Conservation (phyloP, 305 asterid species). For the Rubia peregrina region DNA sequence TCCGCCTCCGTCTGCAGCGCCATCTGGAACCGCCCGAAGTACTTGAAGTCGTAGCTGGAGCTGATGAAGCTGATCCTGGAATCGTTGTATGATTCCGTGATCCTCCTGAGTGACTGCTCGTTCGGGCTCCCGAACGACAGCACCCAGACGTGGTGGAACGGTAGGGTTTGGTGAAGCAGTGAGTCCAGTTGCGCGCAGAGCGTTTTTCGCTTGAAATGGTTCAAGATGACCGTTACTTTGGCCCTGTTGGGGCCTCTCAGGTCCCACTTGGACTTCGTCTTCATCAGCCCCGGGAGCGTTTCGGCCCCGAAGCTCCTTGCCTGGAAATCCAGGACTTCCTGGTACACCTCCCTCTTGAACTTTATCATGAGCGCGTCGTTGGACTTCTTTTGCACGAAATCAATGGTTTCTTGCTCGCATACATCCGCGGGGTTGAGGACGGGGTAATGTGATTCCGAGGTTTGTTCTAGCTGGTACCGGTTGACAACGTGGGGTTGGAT, state of each 20-base stretch:
- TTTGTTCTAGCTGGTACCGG: conserved; percentile 41
- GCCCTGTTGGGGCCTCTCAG: conserved; percentile 32
- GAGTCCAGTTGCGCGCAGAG: conserved; percentile 82
- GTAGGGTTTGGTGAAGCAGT: conserved; percentile 62
- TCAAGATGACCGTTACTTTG: conserved; percentile 58
- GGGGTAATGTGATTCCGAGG: conserved; percentile 8
- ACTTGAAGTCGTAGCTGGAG: conserved; percentile 80
- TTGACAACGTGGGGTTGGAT: conserved; percentile 47
- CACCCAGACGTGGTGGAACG: conserved; percentile 87
- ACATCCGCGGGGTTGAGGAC: conserved; percentile 33
- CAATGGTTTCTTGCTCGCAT: conserved; percentile 70
- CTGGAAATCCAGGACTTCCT: conserved; percentile 54
- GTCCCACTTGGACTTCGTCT: conserved; percentile 75
- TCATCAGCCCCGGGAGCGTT: conserved; percentile 49
- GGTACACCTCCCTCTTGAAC: conserved; percentile 59
- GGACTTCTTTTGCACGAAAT: conserved; percentile 75
- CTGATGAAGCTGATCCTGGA: conserved; percentile 66
- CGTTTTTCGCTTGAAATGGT: conserved; percentile 84
- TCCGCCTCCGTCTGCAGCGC: conserved; percentile 86
- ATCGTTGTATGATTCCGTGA: conserved; percentile 56
- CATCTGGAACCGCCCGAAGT: conserved; percentile 89
- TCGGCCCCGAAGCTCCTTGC: conserved; percentile 38
- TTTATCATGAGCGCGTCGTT: conserved; percentile 61
- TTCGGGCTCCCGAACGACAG: conserved; percentile 88
- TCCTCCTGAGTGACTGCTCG: conserved; percentile 39